phyloP scores from a whole-genome alignment of 257 asterid genomes.

The Solanum pinnatisectum region DNA sequence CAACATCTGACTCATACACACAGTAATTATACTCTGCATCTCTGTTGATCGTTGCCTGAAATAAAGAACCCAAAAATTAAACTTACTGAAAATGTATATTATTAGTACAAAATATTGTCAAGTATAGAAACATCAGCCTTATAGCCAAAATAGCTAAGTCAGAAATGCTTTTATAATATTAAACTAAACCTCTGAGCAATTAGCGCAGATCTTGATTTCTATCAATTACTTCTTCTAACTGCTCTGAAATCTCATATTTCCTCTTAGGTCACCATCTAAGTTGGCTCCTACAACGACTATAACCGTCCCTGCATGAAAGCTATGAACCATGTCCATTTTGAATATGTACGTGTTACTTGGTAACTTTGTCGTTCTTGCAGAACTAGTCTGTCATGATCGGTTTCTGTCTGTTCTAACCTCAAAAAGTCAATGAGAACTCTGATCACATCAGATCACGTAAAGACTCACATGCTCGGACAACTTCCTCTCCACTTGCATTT shows the following conservation, averaged over 20 bases:
- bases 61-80: background rate
- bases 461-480: background rate
- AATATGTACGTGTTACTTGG: background rate
- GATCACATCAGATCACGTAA: background rate
- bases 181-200: background rate
- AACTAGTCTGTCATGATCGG: background rate
- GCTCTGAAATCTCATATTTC: background rate
- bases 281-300: background rate
- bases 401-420: background rate
- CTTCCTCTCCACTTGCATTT: background rate
- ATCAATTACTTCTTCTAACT: background rate
- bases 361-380: background rate
- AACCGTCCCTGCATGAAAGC: background rate
- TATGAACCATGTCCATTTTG: background rate
- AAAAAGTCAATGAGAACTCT: background rate
- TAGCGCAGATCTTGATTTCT: background rate
- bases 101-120: background rate
- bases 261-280: background rate
- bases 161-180: background rate
- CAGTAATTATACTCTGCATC: slow-evolving; percentile 37
- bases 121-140: background rate
- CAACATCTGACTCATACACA: slow-evolving; percentile 49
- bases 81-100: background rate
- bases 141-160: background rate
- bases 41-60: slow-evolving; percentile 27